phyloP scores from a whole-genome alignment of 2,329 filamentous ascomycete genomes.

The Diaporthe sp. region DNA sequence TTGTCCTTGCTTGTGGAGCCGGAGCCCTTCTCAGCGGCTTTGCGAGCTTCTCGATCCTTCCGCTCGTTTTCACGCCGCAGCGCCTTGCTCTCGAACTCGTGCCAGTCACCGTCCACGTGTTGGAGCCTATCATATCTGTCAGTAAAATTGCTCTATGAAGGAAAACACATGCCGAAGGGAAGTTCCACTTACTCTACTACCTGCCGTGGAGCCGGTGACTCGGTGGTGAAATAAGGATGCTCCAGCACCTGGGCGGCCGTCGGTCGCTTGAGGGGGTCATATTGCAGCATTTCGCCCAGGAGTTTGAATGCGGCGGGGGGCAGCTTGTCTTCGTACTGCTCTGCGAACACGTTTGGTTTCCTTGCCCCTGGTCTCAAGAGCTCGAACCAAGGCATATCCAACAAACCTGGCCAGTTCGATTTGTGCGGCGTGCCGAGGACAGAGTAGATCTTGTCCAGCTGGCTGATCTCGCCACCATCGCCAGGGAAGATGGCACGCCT shows the following conservation, averaged over 20 bases:
- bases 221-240: slow-evolving; percentile 87
- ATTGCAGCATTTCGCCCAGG: slow-evolving; percentile 85
- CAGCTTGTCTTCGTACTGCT: slow-evolving; percentile 82
- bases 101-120: slow-evolving; percentile 92
- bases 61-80: slow-evolving; percentile 89
- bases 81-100: slow-evolving; percentile 98
- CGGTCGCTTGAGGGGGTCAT: slow-evolving; percentile 86
- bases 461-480: slow-evolving; percentile 94
- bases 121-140: slow-evolving; percentile 68
- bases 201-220: slow-evolving; percentile 81
- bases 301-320: slow-evolving; percentile 86
- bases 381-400: slow-evolving; percentile 98
- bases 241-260: slow-evolving; percentile 85
- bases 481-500: slow-evolving; percentile 94
- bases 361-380: slow-evolving; percentile 83
- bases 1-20: slow-evolving; percentile 36
- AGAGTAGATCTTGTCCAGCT: slow-evolving; percentile 96
- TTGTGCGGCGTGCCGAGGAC: slow-evolving; percentile 89
- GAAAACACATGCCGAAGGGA: neutral
- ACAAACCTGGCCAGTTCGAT: slow-evolving; percentile 86
- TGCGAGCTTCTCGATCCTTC: slow-evolving; percentile 63
- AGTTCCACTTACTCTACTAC: slow-evolving; percentile 77
- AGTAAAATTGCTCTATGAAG: slow-evolving; percentile 39
- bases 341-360: slow-evolving; percentile 79
- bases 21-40: slow-evolving; percentile 51